A percentile compares a stretch with the other conserved stretches of the same genome.
Evolutionary conservation across 257 asterid genomes (phyloP).

Genomic region (Fraxinus anomala): DNA sequence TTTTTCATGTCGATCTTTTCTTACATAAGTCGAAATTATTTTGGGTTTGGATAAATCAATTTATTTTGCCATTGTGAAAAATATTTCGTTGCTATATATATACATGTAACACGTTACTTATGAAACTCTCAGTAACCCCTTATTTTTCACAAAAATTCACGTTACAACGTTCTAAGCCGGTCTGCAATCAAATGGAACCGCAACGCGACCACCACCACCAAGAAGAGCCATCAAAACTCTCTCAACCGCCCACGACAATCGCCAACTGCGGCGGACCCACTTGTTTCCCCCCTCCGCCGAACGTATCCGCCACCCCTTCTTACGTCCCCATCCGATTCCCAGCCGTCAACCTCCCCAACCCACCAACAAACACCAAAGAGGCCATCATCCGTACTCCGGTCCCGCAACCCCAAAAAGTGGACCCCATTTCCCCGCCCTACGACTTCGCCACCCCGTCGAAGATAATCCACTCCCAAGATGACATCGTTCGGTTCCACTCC

Average conservation of each 20-base stretch:
- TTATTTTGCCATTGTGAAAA: no score
- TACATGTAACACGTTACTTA: background rate
- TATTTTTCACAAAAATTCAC: background rate
- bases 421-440: slow-evolving; percentile 59
- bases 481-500: slow-evolving; percentile 60
- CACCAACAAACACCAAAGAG: slow-evolving; percentile 69
- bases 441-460: slow-evolving; percentile 57
- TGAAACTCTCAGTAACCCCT: background rate
- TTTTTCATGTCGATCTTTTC: background rate
- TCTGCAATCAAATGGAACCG: slow-evolving; percentile 20
- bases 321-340: slow-evolving; percentile 90
- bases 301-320: slow-evolving; percentile 58
- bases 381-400: slow-evolving; percentile 86
- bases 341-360: slow-evolving; percentile 73
- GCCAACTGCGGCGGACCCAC: slow-evolving; percentile 78
- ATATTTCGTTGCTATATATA: background rate
- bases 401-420: slow-evolving; percentile 62
- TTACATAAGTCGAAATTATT: no score
- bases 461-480: slow-evolving; percentile 57
- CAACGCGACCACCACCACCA: slow-evolving; percentile 13
- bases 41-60: background rate
- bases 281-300: slow-evolving; percentile 55
- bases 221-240: slow-evolving; percentile 14
- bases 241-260: slow-evolving; percentile 36
- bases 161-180: background rate